Evolutionary conservation across 345 rosid genomes (phyloP).

Genomic region (Populus deltoides): DNA sequence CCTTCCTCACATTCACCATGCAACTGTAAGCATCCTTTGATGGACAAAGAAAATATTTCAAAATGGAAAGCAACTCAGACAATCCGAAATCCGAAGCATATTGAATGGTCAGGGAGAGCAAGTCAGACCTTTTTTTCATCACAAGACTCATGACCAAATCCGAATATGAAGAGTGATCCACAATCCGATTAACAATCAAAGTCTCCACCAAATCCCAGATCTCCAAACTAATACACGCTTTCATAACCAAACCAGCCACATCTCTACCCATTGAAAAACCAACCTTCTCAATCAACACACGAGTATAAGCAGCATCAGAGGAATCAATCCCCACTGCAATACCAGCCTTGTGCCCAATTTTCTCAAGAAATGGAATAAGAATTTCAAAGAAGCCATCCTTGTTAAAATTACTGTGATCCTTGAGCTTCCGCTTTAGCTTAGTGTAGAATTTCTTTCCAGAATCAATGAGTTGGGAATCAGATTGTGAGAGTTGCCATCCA

Average conservation of each 20-base stretch:
- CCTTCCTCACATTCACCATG: conserved; percentile 62
- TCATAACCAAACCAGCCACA: conserved; percentile 58
- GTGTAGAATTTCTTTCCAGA: conserved; percentile 42
- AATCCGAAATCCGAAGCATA: conserved; percentile 66
- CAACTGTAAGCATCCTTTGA: conserved; percentile 49
- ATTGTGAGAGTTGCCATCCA: conserved; percentile 55
- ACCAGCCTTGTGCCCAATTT: conserved; percentile 39
- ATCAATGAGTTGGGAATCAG: conserved; percentile 49
- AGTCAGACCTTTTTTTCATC: conserved; percentile 57
- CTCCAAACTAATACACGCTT: conserved; percentile 56
- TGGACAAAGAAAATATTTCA: conserved; percentile 77
- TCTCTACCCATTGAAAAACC: conserved; percentile 58
- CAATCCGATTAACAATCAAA: conserved; percentile 46
- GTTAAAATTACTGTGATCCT: conserved; percentile 48
- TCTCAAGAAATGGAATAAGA: conserved; percentile 57
- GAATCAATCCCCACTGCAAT: conserved; percentile 25
- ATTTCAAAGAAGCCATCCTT: conserved; percentile 42
- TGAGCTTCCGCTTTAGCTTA: conserved; percentile 57
- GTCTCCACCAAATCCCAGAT: conserved; percentile 68
- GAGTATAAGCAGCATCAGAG: conserved; percentile 23
- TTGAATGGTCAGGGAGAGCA: conserved; percentile 56
- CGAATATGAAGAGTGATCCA: conserved; percentile 49
- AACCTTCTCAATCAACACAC: conserved; percentile 42
- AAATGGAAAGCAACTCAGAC: conserved; percentile 52
- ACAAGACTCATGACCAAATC: conserved; percentile 49